Evolutionary conservation across 2,329 filamentous ascomycete genomes (phyloP).

Genomic region (Alternaria burnsii): DNA sequence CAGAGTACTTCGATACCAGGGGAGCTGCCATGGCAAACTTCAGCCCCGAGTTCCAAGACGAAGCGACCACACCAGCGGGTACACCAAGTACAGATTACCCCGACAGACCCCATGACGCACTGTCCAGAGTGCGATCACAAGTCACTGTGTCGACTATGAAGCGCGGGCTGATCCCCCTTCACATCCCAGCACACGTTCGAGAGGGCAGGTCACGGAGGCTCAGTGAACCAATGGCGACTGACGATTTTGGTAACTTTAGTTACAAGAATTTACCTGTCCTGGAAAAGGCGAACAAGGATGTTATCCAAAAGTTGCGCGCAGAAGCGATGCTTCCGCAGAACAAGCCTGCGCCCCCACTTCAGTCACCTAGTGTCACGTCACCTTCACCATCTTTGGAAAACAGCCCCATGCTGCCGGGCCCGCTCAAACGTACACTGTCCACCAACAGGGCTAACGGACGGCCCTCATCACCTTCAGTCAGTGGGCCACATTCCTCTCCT

Average conservation of each 20-base stretch:
- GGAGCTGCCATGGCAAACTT: constrained; percentile 93
- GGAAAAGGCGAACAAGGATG: constrained; percentile 98
- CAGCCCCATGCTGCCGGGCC: constrained; percentile 81
- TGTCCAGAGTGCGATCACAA: constrained; percentile 88
- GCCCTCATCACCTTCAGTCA: constrained; percentile 85
- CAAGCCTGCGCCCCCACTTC: constrained; percentile 55
- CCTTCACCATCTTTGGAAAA: constrained; percentile 77
- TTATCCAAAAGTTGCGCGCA: constrained; percentile 93
- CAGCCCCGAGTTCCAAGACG: constrained; percentile 92
- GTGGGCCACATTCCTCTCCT: constrained; percentile 84
- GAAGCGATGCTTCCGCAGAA: constrained; percentile 81
- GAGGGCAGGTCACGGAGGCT: constrained; percentile 87
- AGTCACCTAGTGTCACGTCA: constrained; percentile 59
- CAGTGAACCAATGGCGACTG: constrained; percentile 85
- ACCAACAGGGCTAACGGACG: constrained; percentile 76
- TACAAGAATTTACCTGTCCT: constrained; percentile 98
- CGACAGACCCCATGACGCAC: constrained; percentile 91
- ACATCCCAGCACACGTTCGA: constrained; percentile 95
- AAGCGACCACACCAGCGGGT: constrained; percentile 75
- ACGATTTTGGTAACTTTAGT: constrained; percentile 95
- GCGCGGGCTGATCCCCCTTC: constrained; percentile 90
- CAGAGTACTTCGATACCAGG: constrained; percentile 94
- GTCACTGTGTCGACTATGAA: constrained; percentile 83
- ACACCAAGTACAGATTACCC: constrained; percentile 78
- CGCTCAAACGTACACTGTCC: constrained; percentile 82